Evolutionary conservation across 192 early-diverging fungal genomes (phyloP).

Genomic region (Backusella westeae): DNA sequence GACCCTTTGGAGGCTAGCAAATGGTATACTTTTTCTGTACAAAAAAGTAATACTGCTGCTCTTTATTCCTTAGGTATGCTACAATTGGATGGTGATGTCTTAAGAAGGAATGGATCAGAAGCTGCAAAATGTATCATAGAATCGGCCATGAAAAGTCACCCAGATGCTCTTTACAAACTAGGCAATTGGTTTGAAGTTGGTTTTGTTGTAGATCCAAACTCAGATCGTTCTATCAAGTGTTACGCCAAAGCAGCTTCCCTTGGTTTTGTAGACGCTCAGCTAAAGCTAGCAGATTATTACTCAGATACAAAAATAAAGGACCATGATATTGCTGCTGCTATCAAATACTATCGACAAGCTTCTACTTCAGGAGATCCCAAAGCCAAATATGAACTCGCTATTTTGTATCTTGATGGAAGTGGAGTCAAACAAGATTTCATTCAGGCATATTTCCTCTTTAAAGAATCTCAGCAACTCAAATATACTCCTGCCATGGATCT

Average conservation of each 20-base stretch:
- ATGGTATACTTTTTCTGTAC: conserved; percentile 64
- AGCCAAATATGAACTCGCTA: neutral
- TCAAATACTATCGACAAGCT: conserved; percentile 20
- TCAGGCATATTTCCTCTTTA: neutral
- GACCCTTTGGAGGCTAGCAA: conserved; percentile 49
- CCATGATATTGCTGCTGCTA: conserved; percentile 19
- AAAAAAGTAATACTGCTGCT: neutral
- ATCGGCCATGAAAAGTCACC: neutral
- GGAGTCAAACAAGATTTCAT: conserved; percentile 21
- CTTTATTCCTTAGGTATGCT: neutral
- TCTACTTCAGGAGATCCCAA: neutral
- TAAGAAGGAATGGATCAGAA: no score
- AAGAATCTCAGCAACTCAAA: neutral
- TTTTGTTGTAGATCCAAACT: no score
- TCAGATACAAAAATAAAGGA: neutral
- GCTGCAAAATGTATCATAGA: neutral
- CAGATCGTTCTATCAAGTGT: no score
- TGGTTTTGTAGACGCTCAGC: neutral
- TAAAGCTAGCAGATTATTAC: neutral
- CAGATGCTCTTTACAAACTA: neutral
- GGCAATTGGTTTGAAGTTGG: neutral
- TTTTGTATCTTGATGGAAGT: conserved; percentile 2
- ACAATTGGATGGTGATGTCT: no score
- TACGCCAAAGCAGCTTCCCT: neutral
- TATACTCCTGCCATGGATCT: neutral